Evolutionary conservation across 2,329 filamentous ascomycete genomes (phyloP).

Genomic region (Myriosclerotinia curreyana): DNA sequence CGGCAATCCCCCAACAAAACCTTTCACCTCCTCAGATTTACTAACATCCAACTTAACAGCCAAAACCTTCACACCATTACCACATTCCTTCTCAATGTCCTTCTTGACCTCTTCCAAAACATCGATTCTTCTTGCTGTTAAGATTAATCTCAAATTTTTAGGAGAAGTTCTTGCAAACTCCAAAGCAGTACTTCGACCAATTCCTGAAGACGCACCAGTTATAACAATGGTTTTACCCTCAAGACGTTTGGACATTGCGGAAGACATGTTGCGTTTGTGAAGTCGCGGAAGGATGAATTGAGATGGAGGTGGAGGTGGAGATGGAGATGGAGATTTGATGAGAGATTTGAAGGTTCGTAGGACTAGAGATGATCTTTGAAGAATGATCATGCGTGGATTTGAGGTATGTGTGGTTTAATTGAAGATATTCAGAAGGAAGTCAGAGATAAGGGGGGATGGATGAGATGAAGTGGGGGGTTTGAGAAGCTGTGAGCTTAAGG

Average conservation of each 20-base stretch:
- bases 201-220: constrained; percentile 90
- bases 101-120: constrained; percentile 70
- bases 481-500: constrained; percentile 3
- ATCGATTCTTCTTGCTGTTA: constrained; percentile 86
- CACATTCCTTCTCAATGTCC: constrained; percentile 74
- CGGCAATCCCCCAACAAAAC: constrained; percentile 71
- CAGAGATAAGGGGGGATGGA: too few species aligned
- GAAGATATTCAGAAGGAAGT: not conserved
- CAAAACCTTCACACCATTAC: constrained; percentile 75
- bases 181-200: constrained; percentile 77
- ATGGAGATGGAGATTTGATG: constrained; percentile 7
- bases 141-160: constrained; percentile 73
- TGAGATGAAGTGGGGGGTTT: too few species aligned
- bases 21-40: constrained; percentile 68
- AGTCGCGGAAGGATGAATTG: not conserved
- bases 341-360: constrained; percentile 9
- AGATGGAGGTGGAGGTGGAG: not conserved
- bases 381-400: not conserved
- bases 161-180: constrained; percentile 89
- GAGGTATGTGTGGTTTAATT: not conserved
- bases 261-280: constrained; percentile 51
- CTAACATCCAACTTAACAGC: constrained; percentile 85
- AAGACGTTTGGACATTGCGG: constrained; percentile 77
- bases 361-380: not conserved
- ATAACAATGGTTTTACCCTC: constrained; percentile 89